Conservation (phyloP, 768 basidiomycete species). For the Candolleomyces efflorescens region DNA sequence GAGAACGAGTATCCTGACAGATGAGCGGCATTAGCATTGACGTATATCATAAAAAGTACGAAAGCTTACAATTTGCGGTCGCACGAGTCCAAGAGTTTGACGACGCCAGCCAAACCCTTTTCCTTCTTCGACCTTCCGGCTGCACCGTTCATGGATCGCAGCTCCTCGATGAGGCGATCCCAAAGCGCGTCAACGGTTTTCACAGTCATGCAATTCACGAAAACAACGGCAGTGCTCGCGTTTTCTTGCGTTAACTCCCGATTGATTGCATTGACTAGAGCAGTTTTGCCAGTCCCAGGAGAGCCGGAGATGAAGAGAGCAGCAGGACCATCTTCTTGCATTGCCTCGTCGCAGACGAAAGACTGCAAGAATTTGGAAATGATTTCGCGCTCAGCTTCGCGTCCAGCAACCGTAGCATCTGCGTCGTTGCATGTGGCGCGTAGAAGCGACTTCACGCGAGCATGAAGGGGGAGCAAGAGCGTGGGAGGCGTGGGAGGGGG, state of each 20-base stretch:
- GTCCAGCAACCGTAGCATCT: slow-evolving; percentile 57
- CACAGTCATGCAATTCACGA: slow-evolving; percentile 81
- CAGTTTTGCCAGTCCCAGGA: slow-evolving; percentile 92
- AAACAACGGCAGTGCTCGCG: slow-evolving; percentile 42
- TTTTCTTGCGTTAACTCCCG: slow-evolving; percentile 32
- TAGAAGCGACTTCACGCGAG: slow-evolving; percentile 64
- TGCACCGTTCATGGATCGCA: slow-evolving; percentile 33
- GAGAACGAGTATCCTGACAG: slow-evolving; percentile 64
- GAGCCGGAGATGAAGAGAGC: slow-evolving; percentile 88
- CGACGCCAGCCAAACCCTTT: slow-evolving; percentile 47
- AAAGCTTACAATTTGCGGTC: slow-evolving; percentile 49
- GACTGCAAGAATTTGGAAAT: slow-evolving; percentile 58
- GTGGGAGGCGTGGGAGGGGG: slow-evolving; percentile 60
- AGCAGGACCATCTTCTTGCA: slow-evolving; percentile 26
- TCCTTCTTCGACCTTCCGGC: slow-evolving; percentile 31
- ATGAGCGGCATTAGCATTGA: slow-evolving; percentile 12
- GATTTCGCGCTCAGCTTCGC: slow-evolving; percentile 54
- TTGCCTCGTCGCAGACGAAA: slow-evolving; percentile 37
- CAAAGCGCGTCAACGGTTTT: slow-evolving; percentile 65
- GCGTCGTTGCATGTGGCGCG: slow-evolving; percentile 63
- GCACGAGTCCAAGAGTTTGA: slow-evolving; percentile 37
- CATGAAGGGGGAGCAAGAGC: slow-evolving; percentile 44
- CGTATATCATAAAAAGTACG: background rate
- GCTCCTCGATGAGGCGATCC: slow-evolving; percentile 59
- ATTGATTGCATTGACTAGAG: slow-evolving; percentile 68